A percentile compares a stretch with the other conserved stretches of the same genome.
These are phyloP conservation scores for Globisporangium paroecandrum DNA, from an alignment of 352 stramenopile genomes.

Conservation along the genomic window DNA sequence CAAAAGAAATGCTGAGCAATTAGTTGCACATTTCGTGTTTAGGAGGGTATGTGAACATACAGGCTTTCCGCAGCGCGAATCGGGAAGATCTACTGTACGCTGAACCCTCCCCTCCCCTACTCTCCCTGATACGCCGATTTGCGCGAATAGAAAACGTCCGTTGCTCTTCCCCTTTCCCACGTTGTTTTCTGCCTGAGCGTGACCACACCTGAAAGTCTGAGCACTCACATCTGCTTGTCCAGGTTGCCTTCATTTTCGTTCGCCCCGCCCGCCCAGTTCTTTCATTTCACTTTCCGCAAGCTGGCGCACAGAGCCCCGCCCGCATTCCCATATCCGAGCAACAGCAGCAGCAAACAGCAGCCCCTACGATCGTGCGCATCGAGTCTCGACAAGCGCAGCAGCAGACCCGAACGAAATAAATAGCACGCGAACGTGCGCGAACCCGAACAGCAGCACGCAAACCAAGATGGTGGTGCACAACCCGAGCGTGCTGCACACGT, in stretches of 20 bases:
- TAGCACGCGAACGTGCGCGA: no score
- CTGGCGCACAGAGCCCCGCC: neutral
- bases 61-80: neutral
- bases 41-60: neutral
- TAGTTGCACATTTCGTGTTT: neutral
- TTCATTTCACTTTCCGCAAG: slow-evolving; percentile 10
- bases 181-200: neutral
- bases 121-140: neutral
- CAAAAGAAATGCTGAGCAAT: no score
- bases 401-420: neutral
- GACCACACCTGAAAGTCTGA: neutral
- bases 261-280: neutral
- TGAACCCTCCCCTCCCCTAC: neutral
- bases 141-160: neutral
- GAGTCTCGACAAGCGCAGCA: neutral
- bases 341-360: neutral
- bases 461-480: slow-evolving; percentile 23
- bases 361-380: neutral
- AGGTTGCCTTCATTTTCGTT: slow-evolving; percentile 9
- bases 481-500: slow-evolving; percentile 65
- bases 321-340: neutral
- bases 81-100: neutral
- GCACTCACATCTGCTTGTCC: neutral
- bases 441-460: neutral
- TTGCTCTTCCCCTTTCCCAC: neutral